Conservation (phyloP, 1,284 basidiomycete genomes). For the Ustilago vetiveriae region DNA sequence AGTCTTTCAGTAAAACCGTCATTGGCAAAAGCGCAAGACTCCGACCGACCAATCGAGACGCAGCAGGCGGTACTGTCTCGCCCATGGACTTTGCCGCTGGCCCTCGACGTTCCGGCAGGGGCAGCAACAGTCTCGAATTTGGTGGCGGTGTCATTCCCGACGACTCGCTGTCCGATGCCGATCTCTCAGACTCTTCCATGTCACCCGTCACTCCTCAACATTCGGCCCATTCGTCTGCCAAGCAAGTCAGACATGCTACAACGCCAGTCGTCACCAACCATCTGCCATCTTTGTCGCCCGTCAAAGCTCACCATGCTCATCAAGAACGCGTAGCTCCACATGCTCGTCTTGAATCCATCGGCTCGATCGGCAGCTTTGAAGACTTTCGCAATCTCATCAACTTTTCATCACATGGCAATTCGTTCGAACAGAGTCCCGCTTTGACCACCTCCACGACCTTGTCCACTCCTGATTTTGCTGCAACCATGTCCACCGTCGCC, state of each 20-base stretch:
- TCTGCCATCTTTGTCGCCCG: not conserved
- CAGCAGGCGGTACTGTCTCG: slow-evolving; percentile 11
- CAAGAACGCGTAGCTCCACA: not conserved
- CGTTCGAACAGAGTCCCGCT: slow-evolving; percentile 27
- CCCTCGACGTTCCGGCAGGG: slow-evolving; percentile 27
- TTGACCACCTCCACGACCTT: slow-evolving; percentile 27
- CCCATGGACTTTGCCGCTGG: slow-evolving; percentile 40
- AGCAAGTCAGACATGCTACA: not conserved
- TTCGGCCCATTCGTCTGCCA: not conserved
- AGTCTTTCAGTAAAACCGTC: slow-evolving; percentile 15
- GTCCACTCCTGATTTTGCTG: slow-evolving; percentile 21
- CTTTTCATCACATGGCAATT: no score
- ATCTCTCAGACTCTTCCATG: slow-evolving; percentile 13
- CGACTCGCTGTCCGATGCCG: slow-evolving; percentile 23
- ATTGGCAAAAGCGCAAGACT: slow-evolving; percentile 29
- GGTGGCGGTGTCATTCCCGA: slow-evolving; percentile 45
- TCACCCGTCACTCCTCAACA: slow-evolving; percentile 18
- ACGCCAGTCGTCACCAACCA: not conserved
- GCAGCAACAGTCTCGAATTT: slow-evolving; percentile 30
- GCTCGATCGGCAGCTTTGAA: slow-evolving; percentile 29
- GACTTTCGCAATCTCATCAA: slow-evolving; percentile 30
- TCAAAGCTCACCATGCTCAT: not conserved
- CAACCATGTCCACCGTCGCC: not conserved
- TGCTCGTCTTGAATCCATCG: slow-evolving; percentile 22
- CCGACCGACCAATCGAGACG: slow-evolving; percentile 21